Conservation (phyloP, 257 asterid genomes). For the Nyctanthes arbortristis region DNA sequence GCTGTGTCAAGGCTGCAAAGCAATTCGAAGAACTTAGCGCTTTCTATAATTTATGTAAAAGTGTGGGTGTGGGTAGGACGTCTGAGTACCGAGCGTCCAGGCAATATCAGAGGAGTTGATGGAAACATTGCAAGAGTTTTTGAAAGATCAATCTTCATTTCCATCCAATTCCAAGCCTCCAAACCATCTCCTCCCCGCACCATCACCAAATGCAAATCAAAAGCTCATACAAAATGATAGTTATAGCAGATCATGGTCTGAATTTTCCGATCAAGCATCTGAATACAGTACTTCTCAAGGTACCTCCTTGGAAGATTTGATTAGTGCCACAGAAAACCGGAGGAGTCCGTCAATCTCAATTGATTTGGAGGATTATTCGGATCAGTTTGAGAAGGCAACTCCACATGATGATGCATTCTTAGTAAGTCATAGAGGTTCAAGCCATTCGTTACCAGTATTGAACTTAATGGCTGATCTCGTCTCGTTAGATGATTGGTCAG, state of each 20-base stretch:
- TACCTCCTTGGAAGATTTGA: slow-evolving; percentile 69
- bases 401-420: slow-evolving; percentile 33
- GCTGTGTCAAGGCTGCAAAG: slow-evolving; percentile 69
- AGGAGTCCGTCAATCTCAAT: slow-evolving; percentile 63
- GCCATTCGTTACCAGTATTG: slow-evolving; percentile 56
- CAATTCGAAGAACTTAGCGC: slow-evolving; percentile 68
- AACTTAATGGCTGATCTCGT: slow-evolving; percentile 55
- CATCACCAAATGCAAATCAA: slow-evolving; percentile 15
- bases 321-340: slow-evolving; percentile 56
- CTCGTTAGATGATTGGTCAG: slow-evolving; percentile 54
- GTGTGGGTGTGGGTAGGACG: slow-evolving; percentile 62
- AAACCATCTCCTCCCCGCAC: slow-evolving; percentile 26
- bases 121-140: slow-evolving; percentile 66
- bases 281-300: slow-evolving; percentile 53
- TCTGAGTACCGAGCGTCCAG: slow-evolving; percentile 68
- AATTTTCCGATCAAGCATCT: slow-evolving; percentile 38
- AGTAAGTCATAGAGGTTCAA: slow-evolving; percentile 53
- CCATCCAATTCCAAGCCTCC: slow-evolving; percentile 36
- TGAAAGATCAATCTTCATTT: slow-evolving; percentile 80
- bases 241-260: slow-evolving; percentile 46
- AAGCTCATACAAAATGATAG: slow-evolving; percentile 33
- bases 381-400: slow-evolving; percentile 24
- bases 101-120: slow-evolving; percentile 61
- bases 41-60: slow-evolving; percentile 58
- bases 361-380: slow-evolving; percentile 63